phyloP scores from a whole-genome alignment of 768 basidiomycete genomes.

The Mycena maculata region DNA sequence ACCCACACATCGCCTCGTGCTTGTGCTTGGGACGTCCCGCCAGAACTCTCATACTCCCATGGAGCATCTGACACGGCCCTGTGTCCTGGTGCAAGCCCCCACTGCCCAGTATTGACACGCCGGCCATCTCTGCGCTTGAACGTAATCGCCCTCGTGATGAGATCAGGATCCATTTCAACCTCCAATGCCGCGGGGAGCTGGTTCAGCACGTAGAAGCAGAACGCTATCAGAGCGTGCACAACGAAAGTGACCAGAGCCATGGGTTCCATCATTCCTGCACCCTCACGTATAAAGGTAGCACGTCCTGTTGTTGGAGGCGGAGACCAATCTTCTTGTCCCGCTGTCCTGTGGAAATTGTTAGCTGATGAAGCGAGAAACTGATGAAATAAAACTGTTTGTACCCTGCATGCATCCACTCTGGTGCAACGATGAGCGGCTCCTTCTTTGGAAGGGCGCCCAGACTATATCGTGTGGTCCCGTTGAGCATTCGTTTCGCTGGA shows the following conservation, averaged over 20 bases:
- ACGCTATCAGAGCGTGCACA: neutral
- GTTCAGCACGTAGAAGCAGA: neutral
- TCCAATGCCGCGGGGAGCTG: neutral
- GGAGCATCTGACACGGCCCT: neutral
- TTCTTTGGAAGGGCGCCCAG: slow-evolving; percentile 18
- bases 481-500: neutral
- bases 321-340: neutral
- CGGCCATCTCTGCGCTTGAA: neutral
- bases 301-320: neutral
- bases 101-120: slow-evolving; percentile 1
- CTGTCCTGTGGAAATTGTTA: neutral
- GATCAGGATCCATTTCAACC: slow-evolving; percentile 14
- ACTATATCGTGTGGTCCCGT: neutral
- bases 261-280: neutral
- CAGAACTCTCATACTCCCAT: neutral
- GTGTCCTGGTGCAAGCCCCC: slow-evolving; percentile 14
- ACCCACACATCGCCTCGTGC: neutral
- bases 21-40: neutral
- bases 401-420: slow-evolving; percentile 1
- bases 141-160: neutral
- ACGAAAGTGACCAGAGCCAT: neutral
- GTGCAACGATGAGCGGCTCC: neutral
- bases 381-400: neutral
- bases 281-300: slow-evolving; percentile 8
- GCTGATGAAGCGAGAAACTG: too few relatives aligned